Conservation (phyloP, 768 basidiomycete genomes). For the Galerina marginata region DNA sequence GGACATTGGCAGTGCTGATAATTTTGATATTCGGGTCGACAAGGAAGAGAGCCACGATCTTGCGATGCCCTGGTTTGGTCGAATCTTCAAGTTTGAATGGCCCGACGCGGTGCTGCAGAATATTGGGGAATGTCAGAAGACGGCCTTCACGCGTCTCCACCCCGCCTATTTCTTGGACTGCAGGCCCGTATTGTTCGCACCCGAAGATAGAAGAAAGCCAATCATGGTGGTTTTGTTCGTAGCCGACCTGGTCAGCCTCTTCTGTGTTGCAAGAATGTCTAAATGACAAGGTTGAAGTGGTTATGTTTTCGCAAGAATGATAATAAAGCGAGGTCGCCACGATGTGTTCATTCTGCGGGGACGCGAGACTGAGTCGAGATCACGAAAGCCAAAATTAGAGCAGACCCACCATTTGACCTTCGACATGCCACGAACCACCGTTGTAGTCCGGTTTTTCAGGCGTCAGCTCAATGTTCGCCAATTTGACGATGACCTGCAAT, state of each 20-base stretch:
- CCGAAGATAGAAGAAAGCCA: constrained; percentile 37
- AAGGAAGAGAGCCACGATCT: constrained; percentile 49
- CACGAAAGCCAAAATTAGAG: not conserved
- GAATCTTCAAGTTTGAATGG: constrained; percentile 43
- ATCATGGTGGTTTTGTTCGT: constrained; percentile 31
- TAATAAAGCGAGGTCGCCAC: constrained; percentile 37
- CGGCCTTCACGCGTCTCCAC: constrained; percentile 41
- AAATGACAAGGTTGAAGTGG: constrained; percentile 28
- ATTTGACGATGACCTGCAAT: constrained; percentile 32
- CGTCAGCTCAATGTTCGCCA: constrained; percentile 37
- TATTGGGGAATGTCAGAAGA: constrained; percentile 48
- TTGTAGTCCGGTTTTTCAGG: constrained; percentile 34
- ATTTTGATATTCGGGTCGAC: constrained; percentile 40
- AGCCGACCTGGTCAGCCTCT: constrained; percentile 10
- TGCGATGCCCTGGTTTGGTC: constrained; percentile 47
- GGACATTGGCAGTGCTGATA: constrained; percentile 36
- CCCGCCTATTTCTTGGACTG: constrained; percentile 36
- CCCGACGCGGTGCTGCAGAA: constrained; percentile 44
- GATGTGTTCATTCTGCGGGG: constrained; percentile 38
- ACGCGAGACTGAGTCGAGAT: not conserved
- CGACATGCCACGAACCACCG: constrained; percentile 36
- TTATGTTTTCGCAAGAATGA: constrained; percentile 33
- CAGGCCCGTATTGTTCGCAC: constrained; percentile 24
- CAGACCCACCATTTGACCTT: constrained; percentile 29
- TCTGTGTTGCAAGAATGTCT: constrained; percentile 21